Conservation (phyloP, 2,329 filamentous ascomycete genomes). For the Ophiostoma ulmi region DNA sequence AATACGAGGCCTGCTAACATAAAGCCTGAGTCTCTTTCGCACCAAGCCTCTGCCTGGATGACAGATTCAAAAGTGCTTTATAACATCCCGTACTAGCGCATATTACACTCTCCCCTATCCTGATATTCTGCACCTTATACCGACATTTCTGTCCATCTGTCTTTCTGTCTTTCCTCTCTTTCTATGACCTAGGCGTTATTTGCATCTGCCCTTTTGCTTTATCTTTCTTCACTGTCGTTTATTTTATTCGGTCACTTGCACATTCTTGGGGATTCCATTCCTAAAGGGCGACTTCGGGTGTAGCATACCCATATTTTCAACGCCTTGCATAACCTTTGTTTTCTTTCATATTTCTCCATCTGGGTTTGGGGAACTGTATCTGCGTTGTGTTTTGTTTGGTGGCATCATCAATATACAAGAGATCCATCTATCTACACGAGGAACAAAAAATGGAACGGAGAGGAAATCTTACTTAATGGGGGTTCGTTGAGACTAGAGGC, state of each 20-base stretch:
- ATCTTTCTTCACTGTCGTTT: neutral
- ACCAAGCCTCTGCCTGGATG: neutral
- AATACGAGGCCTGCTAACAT: neutral
- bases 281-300: neutral
- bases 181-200: neutral
- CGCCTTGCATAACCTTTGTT: neutral
- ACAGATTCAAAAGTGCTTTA: neutral
- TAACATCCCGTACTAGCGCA: neutral
- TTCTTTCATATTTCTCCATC: neutral
- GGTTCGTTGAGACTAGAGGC: neutral
- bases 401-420: neutral
- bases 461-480: neutral
- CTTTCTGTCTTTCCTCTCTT: neutral
- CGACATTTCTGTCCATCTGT: neutral
- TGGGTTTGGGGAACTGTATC: neutral
- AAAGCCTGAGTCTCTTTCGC: neutral
- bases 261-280: neutral
- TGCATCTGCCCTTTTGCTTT: conserved; percentile 1
- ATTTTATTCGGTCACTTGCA: neutral
- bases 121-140: conserved; percentile 1
- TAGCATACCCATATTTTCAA: neutral
- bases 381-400: neutral
- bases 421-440: neutral
- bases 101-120: conserved; percentile 10
- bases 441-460: neutral